A percentile compares a stretch with the other conserved stretches of the same genome.
Evolutionary conservation across 108 stramenopile species (phyloP).

Genomic region (Skeletonema menzelii): DNA sequence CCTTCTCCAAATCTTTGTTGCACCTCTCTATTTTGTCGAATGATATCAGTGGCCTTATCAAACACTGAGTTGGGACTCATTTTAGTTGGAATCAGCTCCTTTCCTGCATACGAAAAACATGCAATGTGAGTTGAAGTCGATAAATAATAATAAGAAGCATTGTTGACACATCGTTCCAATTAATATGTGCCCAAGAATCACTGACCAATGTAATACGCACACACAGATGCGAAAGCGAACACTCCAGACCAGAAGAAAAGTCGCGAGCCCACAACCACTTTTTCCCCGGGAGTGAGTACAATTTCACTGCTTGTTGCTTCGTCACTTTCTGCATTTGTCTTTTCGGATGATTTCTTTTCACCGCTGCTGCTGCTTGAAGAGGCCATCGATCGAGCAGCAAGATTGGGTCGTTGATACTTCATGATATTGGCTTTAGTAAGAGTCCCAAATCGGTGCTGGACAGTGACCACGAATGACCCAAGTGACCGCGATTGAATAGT

Average conservation of each 20-base stretch:
- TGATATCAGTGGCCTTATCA: conserved; percentile 58
- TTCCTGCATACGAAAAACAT: conserved; percentile 4
- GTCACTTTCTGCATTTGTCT: not conserved
- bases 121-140: not conserved
- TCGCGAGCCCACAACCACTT: conserved; percentile 83
- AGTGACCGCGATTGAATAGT: not conserved
- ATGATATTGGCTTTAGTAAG: not conserved
- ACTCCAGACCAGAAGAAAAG: conserved; percentile 77
- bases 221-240: conserved; percentile 68
- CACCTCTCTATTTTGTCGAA: conserved; percentile 71
- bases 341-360: conserved; percentile 1
- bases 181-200: conserved; percentile 30
- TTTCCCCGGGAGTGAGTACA: conserved; percentile 88
- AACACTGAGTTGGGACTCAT: conserved; percentile 92
- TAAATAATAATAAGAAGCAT: not conserved
- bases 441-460: not conserved
- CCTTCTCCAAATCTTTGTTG: conserved; percentile 79
- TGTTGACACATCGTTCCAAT: conserved; percentile 49
- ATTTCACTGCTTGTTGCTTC: conserved; percentile 58
- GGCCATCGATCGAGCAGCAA: not conserved
- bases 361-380: not conserved
- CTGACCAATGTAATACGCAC: conserved; percentile 80
- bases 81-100: conserved; percentile 63
- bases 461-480: not conserved
- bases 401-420: not conserved